Conservation (phyloP, 2,329 filamentous ascomycete species). For the Chalara sp. region DNA sequence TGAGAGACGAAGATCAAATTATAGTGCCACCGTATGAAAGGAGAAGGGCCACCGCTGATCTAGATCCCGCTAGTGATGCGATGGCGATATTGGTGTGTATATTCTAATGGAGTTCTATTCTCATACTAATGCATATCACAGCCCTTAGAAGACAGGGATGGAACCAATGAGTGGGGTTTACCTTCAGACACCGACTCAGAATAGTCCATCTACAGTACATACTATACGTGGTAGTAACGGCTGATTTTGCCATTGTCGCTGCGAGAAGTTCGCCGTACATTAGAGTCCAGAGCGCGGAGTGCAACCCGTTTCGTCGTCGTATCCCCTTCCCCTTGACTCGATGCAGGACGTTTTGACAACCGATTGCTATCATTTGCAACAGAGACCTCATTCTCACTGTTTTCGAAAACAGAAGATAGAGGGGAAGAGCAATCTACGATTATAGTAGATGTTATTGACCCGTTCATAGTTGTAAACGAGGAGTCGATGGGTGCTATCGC, state of each 20-base stretch:
- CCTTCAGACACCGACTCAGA: conserved; percentile 2
- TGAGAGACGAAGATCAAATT: conserved; percentile 1
- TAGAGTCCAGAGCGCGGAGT: conserved; percentile 1
- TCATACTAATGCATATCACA: conserved; percentile 4
- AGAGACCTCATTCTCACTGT: not conserved
- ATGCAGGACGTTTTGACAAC: not conserved
- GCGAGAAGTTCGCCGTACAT: not conserved
- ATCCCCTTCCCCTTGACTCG: conserved; percentile 1
- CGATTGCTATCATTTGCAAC: not conserved
- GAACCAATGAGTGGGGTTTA: conserved; percentile 2
- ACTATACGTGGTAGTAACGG: not conserved
- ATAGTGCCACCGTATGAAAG: conserved; percentile 2
- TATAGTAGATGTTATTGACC: not conserved
- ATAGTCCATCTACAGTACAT: not conserved
- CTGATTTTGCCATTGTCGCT: conserved; percentile 1
- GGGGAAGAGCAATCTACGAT: not conserved
- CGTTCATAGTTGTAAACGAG: not conserved
- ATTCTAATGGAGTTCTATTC: conserved; percentile 5
- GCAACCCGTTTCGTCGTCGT: not conserved
- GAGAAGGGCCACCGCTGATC: not conserved
- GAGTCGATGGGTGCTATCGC: not conserved
- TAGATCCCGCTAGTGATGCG: conserved; percentile 2
- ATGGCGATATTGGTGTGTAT: conserved; percentile 3
- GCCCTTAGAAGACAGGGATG: conserved; percentile 3
- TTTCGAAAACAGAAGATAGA: not conserved